Conservation (phyloP, 345 rosid genomes). For the Citrus reticulata region DNA sequence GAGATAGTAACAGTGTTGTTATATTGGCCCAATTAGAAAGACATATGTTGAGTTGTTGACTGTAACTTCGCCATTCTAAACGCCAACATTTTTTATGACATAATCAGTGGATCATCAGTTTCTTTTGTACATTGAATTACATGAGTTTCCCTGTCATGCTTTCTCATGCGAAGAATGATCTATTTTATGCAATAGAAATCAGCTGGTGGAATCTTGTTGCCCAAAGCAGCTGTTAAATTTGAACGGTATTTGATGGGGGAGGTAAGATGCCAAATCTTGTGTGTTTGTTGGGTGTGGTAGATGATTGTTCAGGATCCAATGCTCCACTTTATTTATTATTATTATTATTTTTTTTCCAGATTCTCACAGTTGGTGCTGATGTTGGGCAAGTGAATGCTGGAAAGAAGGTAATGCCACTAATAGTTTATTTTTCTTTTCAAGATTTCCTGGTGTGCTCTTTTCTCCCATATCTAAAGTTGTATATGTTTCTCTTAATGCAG, state of each 20-base stretch:
- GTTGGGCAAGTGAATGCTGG: slow-evolving; percentile 64
- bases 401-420: slow-evolving; percentile 52
- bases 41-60: not conserved
- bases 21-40: not conserved
- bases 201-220: slow-evolving; percentile 82
- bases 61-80: not conserved
- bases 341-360: slow-evolving; percentile 19
- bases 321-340: not conserved
- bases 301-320: not conserved
- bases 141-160: not conserved
- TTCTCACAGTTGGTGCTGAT: slow-evolving; percentile 70
- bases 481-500: slow-evolving; percentile 34
- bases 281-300: not conserved
- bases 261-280: slow-evolving; percentile 37
- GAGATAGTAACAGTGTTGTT: not conserved
- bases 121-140: not conserved
- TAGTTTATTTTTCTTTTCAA: not conserved
- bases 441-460: not conserved
- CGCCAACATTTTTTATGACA: not conserved
- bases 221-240: slow-evolving; percentile 88
- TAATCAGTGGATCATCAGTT: not conserved
- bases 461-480: not conserved
- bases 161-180: not conserved
- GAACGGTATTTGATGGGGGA: slow-evolving; percentile 84
- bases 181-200: slow-evolving; percentile 53